Evolutionary conservation across 331 rosid species (phyloP).

Genomic region (Phaseolus coccineus): DNA sequence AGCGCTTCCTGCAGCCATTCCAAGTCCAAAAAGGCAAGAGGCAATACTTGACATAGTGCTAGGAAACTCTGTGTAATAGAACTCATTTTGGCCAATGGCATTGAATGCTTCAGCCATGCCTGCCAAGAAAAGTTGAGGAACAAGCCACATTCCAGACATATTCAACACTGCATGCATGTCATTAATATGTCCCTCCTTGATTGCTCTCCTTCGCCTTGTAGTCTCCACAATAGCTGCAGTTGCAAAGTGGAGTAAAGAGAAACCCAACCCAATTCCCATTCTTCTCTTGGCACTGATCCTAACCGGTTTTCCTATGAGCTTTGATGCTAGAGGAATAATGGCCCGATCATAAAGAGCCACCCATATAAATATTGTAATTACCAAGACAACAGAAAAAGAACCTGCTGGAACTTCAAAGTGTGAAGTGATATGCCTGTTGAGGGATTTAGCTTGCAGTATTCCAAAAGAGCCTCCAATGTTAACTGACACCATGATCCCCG

Average conservation of each 20-base stretch:
- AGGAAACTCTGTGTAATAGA: constrained; percentile 69
- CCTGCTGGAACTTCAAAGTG: constrained; percentile 62
- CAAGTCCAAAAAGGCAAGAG: constrained; percentile 57
- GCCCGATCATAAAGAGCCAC: constrained; percentile 62
- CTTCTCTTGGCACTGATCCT: constrained; percentile 56
- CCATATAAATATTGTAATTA: constrained; percentile 52
- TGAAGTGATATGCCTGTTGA: constrained; percentile 61
- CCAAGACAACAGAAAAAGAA: constrained; percentile 54
- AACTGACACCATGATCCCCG: constrained; percentile 55
- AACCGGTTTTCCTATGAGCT: constrained; percentile 56
- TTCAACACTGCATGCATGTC: constrained; percentile 47
- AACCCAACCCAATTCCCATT: constrained; percentile 66
- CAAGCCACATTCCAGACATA: constrained; percentile 76
- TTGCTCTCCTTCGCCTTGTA: constrained; percentile 53
- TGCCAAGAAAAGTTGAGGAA: constrained; percentile 54
- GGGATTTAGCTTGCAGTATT: constrained; percentile 65
- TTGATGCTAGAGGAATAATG: constrained; percentile 64
- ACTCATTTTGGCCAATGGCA: constrained; percentile 69
- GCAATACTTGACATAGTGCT: constrained; percentile 69
- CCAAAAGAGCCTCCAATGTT: constrained; percentile 58
- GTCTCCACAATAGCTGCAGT: constrained; percentile 58
- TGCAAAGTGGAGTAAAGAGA: constrained; percentile 53
- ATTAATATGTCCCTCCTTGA: constrained; percentile 42
- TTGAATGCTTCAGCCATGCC: constrained; percentile 76
- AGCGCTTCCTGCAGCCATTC: constrained; percentile 62